Base-by-base conservation (phyloP, 441 rosid genomes). In the Gossypium aridum region DNA sequence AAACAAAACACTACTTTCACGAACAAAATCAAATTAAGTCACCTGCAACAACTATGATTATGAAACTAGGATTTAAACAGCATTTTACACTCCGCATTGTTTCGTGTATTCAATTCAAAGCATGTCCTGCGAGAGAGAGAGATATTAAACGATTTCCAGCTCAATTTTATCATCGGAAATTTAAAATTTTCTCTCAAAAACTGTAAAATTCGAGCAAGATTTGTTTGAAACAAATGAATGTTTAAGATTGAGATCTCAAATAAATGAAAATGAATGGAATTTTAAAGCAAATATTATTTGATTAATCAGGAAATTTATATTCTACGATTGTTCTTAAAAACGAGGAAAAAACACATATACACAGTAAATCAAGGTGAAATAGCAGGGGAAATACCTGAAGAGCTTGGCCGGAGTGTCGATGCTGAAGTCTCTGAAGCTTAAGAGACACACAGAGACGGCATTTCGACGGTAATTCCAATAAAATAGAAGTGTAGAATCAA, bases 1-100 rank as follows among this genome's bases (percentile, higher is more conserved):
- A 14, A 28, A 49, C 5, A 28, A 64, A 64, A 43, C 7, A 26
- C 56, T 14, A 59, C 57, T 64, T 31, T 16, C 43, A 26, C 23
- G 37, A 73, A 34, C 26, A 17, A 23, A 65, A 23, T 8, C 7
- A 60, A 26, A 55, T 7, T 14, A 64, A 39, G 26, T 26, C 64
- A 77, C 83, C 83, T 2, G 70, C 19, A 16, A 73, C 59, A 47
- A 63, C 25, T 3, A 70, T 34, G 51, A 74, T 51, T 7, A 64
- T 31, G 78, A 19, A 47, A 37, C 56, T 17, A 31, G 20, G 39
- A 4, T 62, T 68, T 34, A 72, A 71, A 60, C 54, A 51, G 23
- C 55, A 47, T 43, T 57, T 34, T 17, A 20, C 64, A 1, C 59
- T 45, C 76, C 7, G 20, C 80, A 76, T 76, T 16, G 72, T 66